Base-by-base conservation (phyloP, 2,329 filamentous ascomycete species). In the Cytospora paraplurivora region DNA sequence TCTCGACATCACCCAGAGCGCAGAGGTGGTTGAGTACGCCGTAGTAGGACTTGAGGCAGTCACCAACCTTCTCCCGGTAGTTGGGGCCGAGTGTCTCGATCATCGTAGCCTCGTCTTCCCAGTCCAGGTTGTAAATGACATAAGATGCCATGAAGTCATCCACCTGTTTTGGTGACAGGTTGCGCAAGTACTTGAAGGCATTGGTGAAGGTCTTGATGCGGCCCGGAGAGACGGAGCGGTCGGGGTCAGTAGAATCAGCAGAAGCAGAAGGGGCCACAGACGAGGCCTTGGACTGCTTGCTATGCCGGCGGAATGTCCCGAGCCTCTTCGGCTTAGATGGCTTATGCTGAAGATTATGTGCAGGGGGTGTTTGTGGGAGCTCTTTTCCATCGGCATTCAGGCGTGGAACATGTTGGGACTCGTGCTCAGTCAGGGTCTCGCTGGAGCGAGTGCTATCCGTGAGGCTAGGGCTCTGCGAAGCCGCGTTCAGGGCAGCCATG, bases 111-210 rank as follows among this genome's bases (percentile, higher is more conserved):
- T 82, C 78, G 66, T 84, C 73, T 17, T 76, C 79, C 82, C 82
- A 84, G 72, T 84, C 82, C 1, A 83, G 76, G 68, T 82, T 82
- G 74, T 84, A 84, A 68, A 84, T 84, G 69, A 82, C 76, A 66
- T 84, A 84, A 6, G 81, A 84, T 2, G 79, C 79, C 81, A 84
- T 84, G 71, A 81, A 84, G 66, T 82, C 81, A 61, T 83, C 79
- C 3, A 84, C 80, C 66, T 84, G 73, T 69, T 82, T 77, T 8
- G 79, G 77, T 0, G 76, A 80, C 58, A 84, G 73, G 67, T 80
- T 75, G 64, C 75, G 74, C 50, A 84, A 75, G 69, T 81, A 80
- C 66, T 78, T 79, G 74, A 83, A 83, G 5, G 82, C 77, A 57
- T 74, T 75, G 72, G 79, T 74, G 64, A 84, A 82, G 1, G 78